Percentiles rank a stretch among this genome's conserved stretches.
These are phyloP conservation scores for Piper longum DNA, from an alignment of 164 flowering plant genomes.

Conservation along the genomic window DNA sequence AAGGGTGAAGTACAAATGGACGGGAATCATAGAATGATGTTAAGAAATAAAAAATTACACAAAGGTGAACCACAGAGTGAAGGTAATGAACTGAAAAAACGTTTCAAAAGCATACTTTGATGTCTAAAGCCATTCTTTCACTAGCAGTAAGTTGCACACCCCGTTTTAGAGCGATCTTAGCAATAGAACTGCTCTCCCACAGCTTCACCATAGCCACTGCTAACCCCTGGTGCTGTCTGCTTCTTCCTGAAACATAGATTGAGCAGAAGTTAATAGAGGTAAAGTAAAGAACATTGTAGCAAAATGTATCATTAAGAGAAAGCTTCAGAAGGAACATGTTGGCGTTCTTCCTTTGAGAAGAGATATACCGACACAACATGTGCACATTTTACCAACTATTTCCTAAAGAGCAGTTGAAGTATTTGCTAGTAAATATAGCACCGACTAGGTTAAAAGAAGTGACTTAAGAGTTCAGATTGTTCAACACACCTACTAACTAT, in stretches of 20 bases:
- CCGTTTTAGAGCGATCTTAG: slow-evolving; percentile 83
- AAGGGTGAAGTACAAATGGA: not conserved
- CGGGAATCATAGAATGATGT: too few relatives aligned
- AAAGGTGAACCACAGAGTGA: not conserved
- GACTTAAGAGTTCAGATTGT: too few relatives aligned
- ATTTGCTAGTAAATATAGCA: not conserved
- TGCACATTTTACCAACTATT: not conserved
- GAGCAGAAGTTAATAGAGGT: not conserved
- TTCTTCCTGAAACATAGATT: slow-evolving; percentile 45
- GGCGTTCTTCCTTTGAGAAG: too few relatives aligned
- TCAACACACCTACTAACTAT: too few relatives aligned
- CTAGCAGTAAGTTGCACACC: slow-evolving; percentile 81
- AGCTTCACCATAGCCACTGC: slow-evolving; percentile 74
- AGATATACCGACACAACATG: not conserved
- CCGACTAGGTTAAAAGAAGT: too few relatives aligned
- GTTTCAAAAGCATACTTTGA: slow-evolving; percentile 42
- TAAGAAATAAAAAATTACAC: too few relatives aligned
- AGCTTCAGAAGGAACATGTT: not conserved
- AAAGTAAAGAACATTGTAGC: not conserved
- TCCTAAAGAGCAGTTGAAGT: not conserved
- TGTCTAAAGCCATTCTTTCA: slow-evolving; percentile 93
- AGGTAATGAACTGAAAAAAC: not conserved
- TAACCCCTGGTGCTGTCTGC: slow-evolving; percentile 83
- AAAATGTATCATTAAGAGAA: not conserved
- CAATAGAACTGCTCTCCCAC: slow-evolving; percentile 82